Conservation (phyloP, 257 asterid genomes). For the Solanum virginianum region DNA sequence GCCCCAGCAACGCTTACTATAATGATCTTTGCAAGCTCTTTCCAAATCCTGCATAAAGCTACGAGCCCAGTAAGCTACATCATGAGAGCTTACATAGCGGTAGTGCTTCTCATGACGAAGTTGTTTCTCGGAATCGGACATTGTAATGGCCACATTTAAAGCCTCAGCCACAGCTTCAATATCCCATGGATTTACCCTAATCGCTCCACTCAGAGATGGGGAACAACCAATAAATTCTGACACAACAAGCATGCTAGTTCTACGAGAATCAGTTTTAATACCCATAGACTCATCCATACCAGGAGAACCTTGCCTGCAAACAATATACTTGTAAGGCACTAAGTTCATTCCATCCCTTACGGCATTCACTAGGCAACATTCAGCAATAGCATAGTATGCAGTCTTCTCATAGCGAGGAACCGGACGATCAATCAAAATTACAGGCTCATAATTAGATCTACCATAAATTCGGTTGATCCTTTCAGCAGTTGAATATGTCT, state of each 20-base stretch:
- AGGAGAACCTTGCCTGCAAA: conserved; percentile 79
- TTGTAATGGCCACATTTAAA: conserved; percentile 41
- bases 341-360: conserved; percentile 97
- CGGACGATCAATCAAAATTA: conserved; percentile 63
- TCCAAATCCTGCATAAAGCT: conserved; percentile 83
- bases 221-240: conserved; percentile 92
- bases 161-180: conserved; percentile 87
- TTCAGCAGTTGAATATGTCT: conserved; percentile 49
- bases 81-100: conserved; percentile 78
- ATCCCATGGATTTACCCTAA: conserved; percentile 95
- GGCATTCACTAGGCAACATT: conserved; percentile 87
- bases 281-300: conserved; percentile 37
- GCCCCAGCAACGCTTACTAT: conserved; percentile 78
- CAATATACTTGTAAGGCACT: conserved; percentile 77
- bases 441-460: conserved; percentile 43
- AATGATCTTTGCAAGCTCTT: conserved; percentile 81
- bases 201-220: conserved; percentile 85
- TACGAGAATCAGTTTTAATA: conserved; percentile 27
- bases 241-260: conserved; percentile 79
- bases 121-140: conserved; percentile 60
- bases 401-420: conserved; percentile 72
- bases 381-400: conserved; percentile 83
- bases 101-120: conserved; percentile 86
- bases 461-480: conserved; percentile 61
- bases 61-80: conserved; percentile 82